Percentiles rank a stretch among this genome's conserved stretches.
These are phyloP conservation scores for Massariosphaeria phaeospora DNA, from an alignment of 495 filamentous ascomycete species.

Conservation along the genomic window DNA sequence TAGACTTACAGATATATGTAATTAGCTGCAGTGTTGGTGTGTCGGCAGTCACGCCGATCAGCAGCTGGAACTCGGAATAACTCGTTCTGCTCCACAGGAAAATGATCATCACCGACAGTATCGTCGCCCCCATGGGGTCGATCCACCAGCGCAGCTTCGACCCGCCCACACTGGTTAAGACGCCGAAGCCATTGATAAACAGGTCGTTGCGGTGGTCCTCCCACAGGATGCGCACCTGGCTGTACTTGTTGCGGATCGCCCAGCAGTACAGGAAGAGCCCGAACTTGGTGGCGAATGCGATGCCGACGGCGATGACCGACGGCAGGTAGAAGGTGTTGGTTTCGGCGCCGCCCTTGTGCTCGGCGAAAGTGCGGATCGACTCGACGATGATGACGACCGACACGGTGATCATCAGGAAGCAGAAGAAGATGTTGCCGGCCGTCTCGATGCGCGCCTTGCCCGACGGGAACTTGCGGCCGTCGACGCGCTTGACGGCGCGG, in stretches of 20 bases:
- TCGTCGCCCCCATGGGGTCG: slow-evolving; percentile 85
- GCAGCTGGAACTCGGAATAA: slow-evolving; percentile 80
- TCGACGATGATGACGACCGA: slow-evolving; percentile 88
- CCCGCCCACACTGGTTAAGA: slow-evolving; percentile 82
- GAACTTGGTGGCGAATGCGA: slow-evolving; percentile 82
- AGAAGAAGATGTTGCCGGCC: slow-evolving; percentile 94
- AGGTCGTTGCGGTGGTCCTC: slow-evolving; percentile 48
- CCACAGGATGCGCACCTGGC: slow-evolving; percentile 87
- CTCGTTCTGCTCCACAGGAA: slow-evolving; percentile 78
- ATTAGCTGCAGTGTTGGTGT: slow-evolving; percentile 87
- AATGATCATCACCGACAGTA: slow-evolving; percentile 72
- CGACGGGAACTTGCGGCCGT: slow-evolving; percentile 83
- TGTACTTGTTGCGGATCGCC: slow-evolving; percentile 80
- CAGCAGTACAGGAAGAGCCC: slow-evolving; percentile 86
- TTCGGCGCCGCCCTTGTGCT: slow-evolving; percentile 33
- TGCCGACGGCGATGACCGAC: slow-evolving; percentile 78
- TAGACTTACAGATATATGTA: slow-evolving; percentile 76
- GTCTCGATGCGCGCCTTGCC: slow-evolving; percentile 95
- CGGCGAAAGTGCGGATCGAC: slow-evolving; percentile 63
- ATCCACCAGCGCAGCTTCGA: slow-evolving; percentile 90
- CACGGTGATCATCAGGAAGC: slow-evolving; percentile 91
- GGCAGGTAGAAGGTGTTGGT: slow-evolving; percentile 65
- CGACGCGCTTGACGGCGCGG: slow-evolving; percentile 82
- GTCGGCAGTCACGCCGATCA: slow-evolving; percentile 83
- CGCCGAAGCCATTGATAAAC: slow-evolving; percentile 66